Evolutionary conservation across 495 filamentous ascomycete species (phyloP), one percentile per base, ranked within the genome.

Genomic region (Tuber brumale): DNA sequence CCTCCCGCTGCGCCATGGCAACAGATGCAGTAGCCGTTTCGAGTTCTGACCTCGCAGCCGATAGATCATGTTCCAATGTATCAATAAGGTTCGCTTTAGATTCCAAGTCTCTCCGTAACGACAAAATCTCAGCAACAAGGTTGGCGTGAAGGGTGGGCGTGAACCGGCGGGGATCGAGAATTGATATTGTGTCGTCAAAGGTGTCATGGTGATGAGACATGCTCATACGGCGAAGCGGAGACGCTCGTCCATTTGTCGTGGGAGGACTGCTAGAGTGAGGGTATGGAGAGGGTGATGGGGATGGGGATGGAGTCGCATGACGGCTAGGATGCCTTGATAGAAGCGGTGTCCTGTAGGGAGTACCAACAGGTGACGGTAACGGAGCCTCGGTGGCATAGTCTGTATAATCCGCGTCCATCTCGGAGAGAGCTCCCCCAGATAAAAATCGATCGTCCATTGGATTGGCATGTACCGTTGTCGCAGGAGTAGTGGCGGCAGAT

Each of bases 121-220:
- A 89, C 39, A 98, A 88, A 76, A 99, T 99, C 83, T 99, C 95
- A 0, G 95, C 93, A 9, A 99, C 94, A 12, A 99, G 87, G 70
- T 92, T 97, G 21, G 95, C 95, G 85, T 97, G 96, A 31, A 98
- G 87, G 2, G 94, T 97, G 6, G 95, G 95, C 8, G 95, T 98
- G 80, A 99, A 97, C 31, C 95, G 88, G 72, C 94, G 90, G 9
- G 95, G 92, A 81, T 98, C 95, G 35, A 97, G 86, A 27, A 93
- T 89, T 31, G 92, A 92, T 70, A 94, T 88, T 75, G 86, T 90
- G 74, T 96, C 92, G 73, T 94, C 91, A 76, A 88, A 89, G 18
- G 84, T 83, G 80, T 91, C 87, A 76, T 89, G 89, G 0, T 89
- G 89, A 31, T 85, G 84, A 84, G 77, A 83, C 82, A 81, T 82